Evolutionary conservation across 169 alveolate species (phyloP).

Genomic region (Plasmodium malariae): DNA sequence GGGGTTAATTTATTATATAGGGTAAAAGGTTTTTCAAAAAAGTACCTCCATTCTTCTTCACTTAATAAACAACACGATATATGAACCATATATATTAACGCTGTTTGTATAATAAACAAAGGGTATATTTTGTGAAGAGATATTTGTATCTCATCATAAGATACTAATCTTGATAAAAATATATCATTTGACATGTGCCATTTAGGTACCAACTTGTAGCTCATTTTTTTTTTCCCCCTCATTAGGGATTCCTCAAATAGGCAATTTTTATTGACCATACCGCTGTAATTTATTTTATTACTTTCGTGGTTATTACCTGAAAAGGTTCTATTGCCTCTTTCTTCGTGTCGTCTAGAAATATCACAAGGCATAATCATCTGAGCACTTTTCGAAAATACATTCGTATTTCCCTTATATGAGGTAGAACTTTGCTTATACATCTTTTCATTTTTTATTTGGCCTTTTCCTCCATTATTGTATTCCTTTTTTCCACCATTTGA

Average conservation of each 20-base stretch:
- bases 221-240: constrained; percentile 44
- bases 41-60: constrained; percentile 72
- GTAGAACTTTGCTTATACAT: background rate
- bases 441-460: background rate
- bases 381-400: too few species aligned
- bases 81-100: constrained; percentile 73
- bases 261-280: background rate
- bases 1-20: constrained; percentile 67
- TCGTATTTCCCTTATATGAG: background rate
- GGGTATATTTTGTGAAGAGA: constrained; percentile 56
- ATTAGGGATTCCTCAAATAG: constrained; percentile 17
- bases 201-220: constrained; percentile 67
- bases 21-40: constrained; percentile 55
- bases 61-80: constrained; percentile 56
- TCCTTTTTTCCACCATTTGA: background rate
- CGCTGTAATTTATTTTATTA: background rate
- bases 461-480: background rate
- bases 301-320: background rate
- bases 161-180: constrained; percentile 73
- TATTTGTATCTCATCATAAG: constrained; percentile 76
- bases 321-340: background rate
- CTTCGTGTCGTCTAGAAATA: background rate
- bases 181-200: constrained; percentile 77
- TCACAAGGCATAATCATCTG: too few species aligned
- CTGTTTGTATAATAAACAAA: constrained; percentile 66